Percentiles rank a stretch among this genome's conserved stretches.
These are phyloP conservation scores for Volvox africanus DNA, from an alignment of 139 green algal genomes.

Conservation along the genomic window DNA sequence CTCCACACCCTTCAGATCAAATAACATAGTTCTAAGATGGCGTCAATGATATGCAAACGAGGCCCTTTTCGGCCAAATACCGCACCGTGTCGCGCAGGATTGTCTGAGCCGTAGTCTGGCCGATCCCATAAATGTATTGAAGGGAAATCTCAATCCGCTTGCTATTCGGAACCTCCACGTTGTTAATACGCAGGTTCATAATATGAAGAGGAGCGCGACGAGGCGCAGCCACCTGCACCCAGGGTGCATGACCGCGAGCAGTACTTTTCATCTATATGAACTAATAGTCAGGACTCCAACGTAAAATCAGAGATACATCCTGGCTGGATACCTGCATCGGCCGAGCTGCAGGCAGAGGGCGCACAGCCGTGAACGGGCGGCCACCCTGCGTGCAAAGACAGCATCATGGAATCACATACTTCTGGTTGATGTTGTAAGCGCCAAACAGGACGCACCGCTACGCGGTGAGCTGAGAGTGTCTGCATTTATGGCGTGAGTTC, in stretches of 20 bases:
- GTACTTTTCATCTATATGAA: no score
- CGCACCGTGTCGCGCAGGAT: conserved; percentile 87
- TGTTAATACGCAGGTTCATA: conserved; percentile 92
- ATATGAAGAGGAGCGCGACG: conserved; percentile 76
- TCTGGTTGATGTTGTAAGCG: no score
- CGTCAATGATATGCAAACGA: neutral
- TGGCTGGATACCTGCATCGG: conserved; percentile 49
- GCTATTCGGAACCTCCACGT: conserved; percentile 98
- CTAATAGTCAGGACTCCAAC: no score
- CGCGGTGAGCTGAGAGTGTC: conserved; percentile 26
- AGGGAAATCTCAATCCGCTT: conserved; percentile 96
- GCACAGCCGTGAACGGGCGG: conserved; percentile 57
- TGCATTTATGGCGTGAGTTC: conserved; percentile 31
- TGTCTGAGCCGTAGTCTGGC: conserved; percentile 89
- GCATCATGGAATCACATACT: no score
- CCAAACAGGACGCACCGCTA: conserved; percentile 4
- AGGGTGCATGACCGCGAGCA: no score
- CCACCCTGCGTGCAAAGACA: conserved; percentile 23
- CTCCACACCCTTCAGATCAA: conserved; percentile 81
- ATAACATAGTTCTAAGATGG: neutral
- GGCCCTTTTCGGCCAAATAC: neutral
- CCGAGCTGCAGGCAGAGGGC: conserved; percentile 50
- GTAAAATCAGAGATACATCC: no score
- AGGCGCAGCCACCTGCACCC: conserved; percentile 55
- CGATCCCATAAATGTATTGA: conserved; percentile 98